A percentile compares a stretch with the other conserved stretches of the same genome.
phyloP scores from a whole-genome alignment of 2,329 filamentous ascomycete species.

The Microsporum ferrugineum region DNA sequence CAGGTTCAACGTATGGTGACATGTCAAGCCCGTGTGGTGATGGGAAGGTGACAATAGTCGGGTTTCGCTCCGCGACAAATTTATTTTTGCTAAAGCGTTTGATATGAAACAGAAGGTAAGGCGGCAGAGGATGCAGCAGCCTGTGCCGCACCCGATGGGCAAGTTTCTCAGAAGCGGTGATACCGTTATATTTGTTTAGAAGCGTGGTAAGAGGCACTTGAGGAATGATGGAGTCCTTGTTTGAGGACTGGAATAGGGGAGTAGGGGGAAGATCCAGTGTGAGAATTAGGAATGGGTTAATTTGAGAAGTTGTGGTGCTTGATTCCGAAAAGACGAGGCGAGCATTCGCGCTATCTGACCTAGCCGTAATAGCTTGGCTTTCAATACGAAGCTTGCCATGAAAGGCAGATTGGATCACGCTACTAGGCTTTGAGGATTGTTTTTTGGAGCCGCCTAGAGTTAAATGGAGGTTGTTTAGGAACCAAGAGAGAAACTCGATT shows the following conservation, averaged over 20 bases:
- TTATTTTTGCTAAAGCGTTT: slow-evolving; percentile 97
- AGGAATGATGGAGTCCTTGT: slow-evolving; percentile 92
- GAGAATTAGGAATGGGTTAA: slow-evolving; percentile 75
- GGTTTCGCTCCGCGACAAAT: slow-evolving; percentile 90
- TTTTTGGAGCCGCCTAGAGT: slow-evolving; percentile 84
- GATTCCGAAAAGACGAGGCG: slow-evolving; percentile 88
- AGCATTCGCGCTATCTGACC: slow-evolving; percentile 68
- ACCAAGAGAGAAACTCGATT: slow-evolving; percentile 94
- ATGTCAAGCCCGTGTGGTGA: slow-evolving; percentile 73
- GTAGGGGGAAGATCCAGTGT: slow-evolving; percentile 86
- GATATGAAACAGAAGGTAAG: slow-evolving; percentile 85
- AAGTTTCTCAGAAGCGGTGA: slow-evolving; percentile 75
- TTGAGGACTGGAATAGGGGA: slow-evolving; percentile 89
- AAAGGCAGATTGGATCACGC: slow-evolving; percentile 84
- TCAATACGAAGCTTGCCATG: slow-evolving; percentile 87
- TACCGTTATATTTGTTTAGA: slow-evolving; percentile 84
- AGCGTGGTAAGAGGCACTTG: slow-evolving; percentile 62
- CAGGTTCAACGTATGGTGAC: slow-evolving; percentile 81
- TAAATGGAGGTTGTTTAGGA: slow-evolving; percentile 88
- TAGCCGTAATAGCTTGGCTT: slow-evolving; percentile 84
- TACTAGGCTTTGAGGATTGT: slow-evolving; percentile 52
- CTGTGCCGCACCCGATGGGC: slow-evolving; percentile 82
- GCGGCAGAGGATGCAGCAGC: slow-evolving; percentile 78
- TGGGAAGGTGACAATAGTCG: slow-evolving; percentile 95
- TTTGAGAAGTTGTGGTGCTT: slow-evolving; percentile 63